These are phyloP conservation scores for Aspergillus coremiiformis DNA, from an alignment of 495 filamentous ascomycete genomes.

Conservation along the genomic window DNA sequence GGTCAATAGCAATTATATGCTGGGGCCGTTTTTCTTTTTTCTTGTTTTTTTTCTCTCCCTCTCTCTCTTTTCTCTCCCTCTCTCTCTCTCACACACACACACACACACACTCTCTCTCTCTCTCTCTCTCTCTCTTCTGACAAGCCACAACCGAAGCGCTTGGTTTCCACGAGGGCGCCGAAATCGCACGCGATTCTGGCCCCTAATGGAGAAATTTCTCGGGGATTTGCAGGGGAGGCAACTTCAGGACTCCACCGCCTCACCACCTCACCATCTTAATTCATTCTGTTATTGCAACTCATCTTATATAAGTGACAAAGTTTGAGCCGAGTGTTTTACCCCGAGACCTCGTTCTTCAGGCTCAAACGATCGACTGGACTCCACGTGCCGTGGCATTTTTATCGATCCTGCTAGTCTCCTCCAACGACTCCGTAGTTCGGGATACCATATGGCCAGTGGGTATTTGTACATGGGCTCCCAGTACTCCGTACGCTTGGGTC, in stretches of 20 bases:
- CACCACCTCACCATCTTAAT: neutral
- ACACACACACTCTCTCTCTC: no score
- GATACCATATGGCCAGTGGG: conserved; percentile 1
- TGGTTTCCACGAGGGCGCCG: neutral
- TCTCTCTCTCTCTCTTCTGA: no score
- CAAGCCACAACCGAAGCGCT: conserved; percentile 11
- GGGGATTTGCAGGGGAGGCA: neutral
- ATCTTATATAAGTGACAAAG: neutral
- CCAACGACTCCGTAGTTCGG: neutral
- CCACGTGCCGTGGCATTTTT: conserved; percentile 24
- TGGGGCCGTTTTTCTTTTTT: conserved; percentile 21
- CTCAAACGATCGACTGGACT: conserved; percentile 17
- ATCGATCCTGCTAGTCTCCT: conserved; percentile 22
- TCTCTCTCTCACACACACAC: no score
- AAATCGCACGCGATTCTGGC: neutral
- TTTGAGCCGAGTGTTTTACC: neutral
- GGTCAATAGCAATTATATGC: conserved; percentile 10
- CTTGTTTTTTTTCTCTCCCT: no score
- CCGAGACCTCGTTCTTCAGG: conserved; percentile 6
- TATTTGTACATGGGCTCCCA: neutral
- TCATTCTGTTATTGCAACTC: neutral
- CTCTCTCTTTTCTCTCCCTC: no score
- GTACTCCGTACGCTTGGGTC: neutral
- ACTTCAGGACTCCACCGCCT: neutral
- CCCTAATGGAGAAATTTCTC: neutral